Evolutionary conservation across 805 yeast species (phyloP), one percentile per base, ranked within the genome.

Genomic region (Grigorovia humatica): DNA sequence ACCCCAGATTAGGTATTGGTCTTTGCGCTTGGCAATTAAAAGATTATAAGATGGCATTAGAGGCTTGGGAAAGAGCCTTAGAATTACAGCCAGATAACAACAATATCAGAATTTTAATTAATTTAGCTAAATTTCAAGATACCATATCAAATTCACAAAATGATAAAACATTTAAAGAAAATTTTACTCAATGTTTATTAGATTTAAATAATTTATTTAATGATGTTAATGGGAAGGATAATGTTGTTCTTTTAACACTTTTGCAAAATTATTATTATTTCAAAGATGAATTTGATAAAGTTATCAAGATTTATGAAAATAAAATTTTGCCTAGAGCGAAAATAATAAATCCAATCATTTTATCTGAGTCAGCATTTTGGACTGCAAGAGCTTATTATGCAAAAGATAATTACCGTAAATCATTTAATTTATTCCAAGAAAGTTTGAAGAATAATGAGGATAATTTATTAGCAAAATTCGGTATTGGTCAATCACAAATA

Each of bases 1-100:
- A 91, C 70, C 95, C 97, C 18, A 76, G 99, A 67, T 77, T 93
- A 54, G 99, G 98, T 30, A 80, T 91, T 54, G 99, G 99, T 40
- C 71, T 93, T 57, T 90, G 97, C 67, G 91, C 83, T 64, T 93
- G 97, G 97, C 79, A 79, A 54, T 71, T 93, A 55, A 84, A 84
- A 49, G 95, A 88, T 65, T 78, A 79, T 56, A 77, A 77, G 49
- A 77, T 88, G 72, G 98, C 99, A 0, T 62, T 77, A 7, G 71
- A 72, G 48, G 84, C 98, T 0, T 93, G 98, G 97, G 77, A 79
- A 55, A 78, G 97, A 61, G 77, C 88, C 1, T 69, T 82, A 35
- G 85, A 83, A 63, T 67, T 91, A 44, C 79, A 84, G 55, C 81
- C 84, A 4, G 63, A 71, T 23, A 80, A 80, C 57, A 63, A 74